Percentiles rank a stretch among this genome's conserved stretches.
Conservation (phyloP, 495 filamentous ascomycete species). For the Neurospora tetrasperma region DNA sequence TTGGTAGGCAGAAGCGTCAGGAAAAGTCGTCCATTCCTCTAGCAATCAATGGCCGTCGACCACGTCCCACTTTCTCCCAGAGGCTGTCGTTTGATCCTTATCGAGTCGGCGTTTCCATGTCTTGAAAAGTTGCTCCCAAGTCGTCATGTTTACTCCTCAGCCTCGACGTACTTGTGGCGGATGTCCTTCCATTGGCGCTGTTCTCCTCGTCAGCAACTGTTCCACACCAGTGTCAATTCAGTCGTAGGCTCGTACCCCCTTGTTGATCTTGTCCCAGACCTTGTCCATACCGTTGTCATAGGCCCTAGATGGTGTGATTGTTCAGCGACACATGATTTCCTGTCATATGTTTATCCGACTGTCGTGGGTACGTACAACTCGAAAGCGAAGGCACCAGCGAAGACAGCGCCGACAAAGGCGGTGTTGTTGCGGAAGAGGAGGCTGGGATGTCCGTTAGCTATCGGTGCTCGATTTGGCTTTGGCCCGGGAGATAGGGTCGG, state of each 20-base stretch:
- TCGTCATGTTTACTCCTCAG: slow-evolving; percentile 23
- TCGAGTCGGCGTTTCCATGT: background rate
- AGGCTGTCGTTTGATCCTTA: background rate
- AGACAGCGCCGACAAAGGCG: slow-evolving; percentile 76
- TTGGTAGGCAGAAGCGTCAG: background rate
- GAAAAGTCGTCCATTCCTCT: background rate
- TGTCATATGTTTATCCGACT: background rate
- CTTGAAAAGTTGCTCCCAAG: background rate
- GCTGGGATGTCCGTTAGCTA: slow-evolving; percentile 42
- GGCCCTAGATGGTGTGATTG: slow-evolving; percentile 38
- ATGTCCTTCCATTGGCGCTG: slow-evolving; percentile 99
- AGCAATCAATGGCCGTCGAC: background rate
- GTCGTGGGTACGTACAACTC: slow-evolving; percentile 61
- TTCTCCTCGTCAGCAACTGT: slow-evolving; percentile 22
- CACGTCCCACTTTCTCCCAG: background rate
- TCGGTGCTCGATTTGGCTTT: slow-evolving; percentile 3
- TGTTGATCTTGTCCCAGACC: slow-evolving; percentile 83
- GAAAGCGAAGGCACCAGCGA: slow-evolving; percentile 78
- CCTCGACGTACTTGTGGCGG: slow-evolving; percentile 69
- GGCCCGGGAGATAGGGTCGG: background rate
- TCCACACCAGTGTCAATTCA: background rate
- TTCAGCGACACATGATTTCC: slow-evolving; percentile 14
- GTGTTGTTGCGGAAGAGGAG: slow-evolving; percentile 74
- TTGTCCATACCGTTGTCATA: slow-evolving; percentile 69
- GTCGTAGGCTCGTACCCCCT: slow-evolving; percentile 51